Evolutionary conservation across 306 rosid species (phyloP).

Genomic region (Boehmeria nivea): DNA sequence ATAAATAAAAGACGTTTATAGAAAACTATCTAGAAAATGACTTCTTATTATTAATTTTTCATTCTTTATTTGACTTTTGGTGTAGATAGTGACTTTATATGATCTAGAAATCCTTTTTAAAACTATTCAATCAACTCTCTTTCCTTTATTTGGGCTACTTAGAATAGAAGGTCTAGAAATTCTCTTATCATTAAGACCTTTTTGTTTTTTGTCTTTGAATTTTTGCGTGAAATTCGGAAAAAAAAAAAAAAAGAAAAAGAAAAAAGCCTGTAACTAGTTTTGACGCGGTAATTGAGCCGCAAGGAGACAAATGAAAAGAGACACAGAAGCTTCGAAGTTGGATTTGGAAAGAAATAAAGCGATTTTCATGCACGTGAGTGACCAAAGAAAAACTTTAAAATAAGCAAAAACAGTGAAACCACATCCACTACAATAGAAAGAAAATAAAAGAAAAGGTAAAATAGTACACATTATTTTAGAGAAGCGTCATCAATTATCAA

Average conservation of each 20-base stretch:
- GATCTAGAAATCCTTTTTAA: not conserved
- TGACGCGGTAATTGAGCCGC: not conserved
- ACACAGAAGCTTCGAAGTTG: conserved; percentile 1
- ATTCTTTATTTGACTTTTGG: not conserved
- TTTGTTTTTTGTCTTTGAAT: not conserved
- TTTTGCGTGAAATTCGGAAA: too few species aligned
- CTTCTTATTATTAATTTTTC: not conserved
- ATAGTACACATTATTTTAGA: too few species aligned
- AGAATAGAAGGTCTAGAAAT: not conserved
- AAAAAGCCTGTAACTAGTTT: too few species aligned
- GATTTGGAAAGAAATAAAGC: not conserved
- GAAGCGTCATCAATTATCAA: too few species aligned
- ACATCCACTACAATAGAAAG: not conserved
- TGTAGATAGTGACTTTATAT: not conserved
- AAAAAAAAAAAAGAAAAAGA: too few species aligned
- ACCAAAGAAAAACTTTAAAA: not conserved
- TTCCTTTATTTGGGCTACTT: not conserved
- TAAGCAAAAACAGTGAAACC: not conserved
- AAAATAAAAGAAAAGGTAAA: too few species aligned
- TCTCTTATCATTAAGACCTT: not conserved
- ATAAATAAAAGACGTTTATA: not conserved
- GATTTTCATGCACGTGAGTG: conserved; percentile 12
- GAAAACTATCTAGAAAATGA: conserved; percentile 1
- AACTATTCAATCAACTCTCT: not conserved
- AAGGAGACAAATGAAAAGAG: not conserved